A percentile compares a stretch with the other conserved stretches of the same genome.
Evolutionary conservation across 345 rosid genomes (phyloP).

Genomic region (Salix arbutifolia): DNA sequence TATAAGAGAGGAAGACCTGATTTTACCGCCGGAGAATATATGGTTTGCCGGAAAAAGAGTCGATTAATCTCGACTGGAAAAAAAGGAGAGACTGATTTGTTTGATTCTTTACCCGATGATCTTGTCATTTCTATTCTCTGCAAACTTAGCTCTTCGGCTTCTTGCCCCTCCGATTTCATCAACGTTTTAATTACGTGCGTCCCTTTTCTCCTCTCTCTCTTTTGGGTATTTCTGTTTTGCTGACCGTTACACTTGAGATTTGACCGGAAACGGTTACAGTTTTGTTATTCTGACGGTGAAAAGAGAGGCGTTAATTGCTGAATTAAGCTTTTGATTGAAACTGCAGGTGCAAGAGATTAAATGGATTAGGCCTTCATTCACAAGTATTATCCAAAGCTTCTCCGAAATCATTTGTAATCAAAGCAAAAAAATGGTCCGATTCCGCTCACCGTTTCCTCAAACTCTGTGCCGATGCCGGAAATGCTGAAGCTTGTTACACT

Average conservation of each 20-base stretch:
- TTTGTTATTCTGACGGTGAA: not conserved
- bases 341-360: constrained; percentile 81
- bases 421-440: constrained; percentile 76
- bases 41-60: constrained; percentile 32
- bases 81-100: constrained; percentile 32
- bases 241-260: not conserved
- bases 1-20: not conserved
- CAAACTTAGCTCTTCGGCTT: constrained; percentile 55
- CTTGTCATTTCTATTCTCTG: constrained; percentile 60
- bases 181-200: constrained; percentile 67
- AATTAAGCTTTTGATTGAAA: not conserved
- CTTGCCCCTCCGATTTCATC: constrained; percentile 68
- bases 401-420: constrained; percentile 46
- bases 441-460: constrained; percentile 76
- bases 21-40: constrained; percentile 21
- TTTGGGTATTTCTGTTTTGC: not conserved
- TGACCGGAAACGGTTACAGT: not conserved
- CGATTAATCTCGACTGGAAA: constrained; percentile 24
- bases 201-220: not conserved
- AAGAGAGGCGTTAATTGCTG: not conserved
- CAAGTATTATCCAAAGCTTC: constrained; percentile 62
- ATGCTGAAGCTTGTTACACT: constrained; percentile 81
- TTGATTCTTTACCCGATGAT: constrained; percentile 77
- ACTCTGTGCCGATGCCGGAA: constrained; percentile 79
- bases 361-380: constrained; percentile 49